These are phyloP conservation scores for Penicillium sp. DNA, from an alignment of 2,329 filamentous ascomycete genomes.

Conservation along the genomic window DNA sequence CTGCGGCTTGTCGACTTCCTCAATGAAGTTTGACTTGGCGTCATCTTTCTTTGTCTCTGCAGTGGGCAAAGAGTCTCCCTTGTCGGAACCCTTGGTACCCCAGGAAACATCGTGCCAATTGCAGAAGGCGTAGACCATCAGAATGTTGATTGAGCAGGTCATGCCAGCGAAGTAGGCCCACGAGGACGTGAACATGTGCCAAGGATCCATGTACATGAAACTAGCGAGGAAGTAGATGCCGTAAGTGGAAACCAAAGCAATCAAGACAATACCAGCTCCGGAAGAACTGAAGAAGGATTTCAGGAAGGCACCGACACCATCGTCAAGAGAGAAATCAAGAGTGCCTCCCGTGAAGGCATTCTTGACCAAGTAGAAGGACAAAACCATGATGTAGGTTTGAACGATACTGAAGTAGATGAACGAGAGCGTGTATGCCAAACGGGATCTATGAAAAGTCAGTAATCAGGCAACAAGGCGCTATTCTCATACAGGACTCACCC, in stretches of 20 bases:
- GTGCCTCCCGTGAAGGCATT: slow-evolving; percentile 67
- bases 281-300: slow-evolving; percentile 76
- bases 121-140: slow-evolving; percentile 98
- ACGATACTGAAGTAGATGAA: slow-evolving; percentile 84
- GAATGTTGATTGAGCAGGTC: slow-evolving; percentile 96
- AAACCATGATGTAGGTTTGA: slow-evolving; percentile 82
- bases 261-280: slow-evolving; percentile 83
- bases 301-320: slow-evolving; percentile 66
- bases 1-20: slow-evolving; percentile 93
- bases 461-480: not conserved
- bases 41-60: slow-evolving; percentile 85
- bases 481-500: slow-evolving; percentile 53
- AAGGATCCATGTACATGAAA: slow-evolving; percentile 96
- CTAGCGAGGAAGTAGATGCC: slow-evolving; percentile 94
- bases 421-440: slow-evolving; percentile 84
- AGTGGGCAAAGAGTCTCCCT: slow-evolving; percentile 84
- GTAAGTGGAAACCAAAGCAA: slow-evolving; percentile 88
- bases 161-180: slow-evolving; percentile 86
- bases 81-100: slow-evolving; percentile 98
- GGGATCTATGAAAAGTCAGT: slow-evolving; percentile 45
- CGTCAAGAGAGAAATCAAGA: slow-evolving; percentile 64
- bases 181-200: slow-evolving; percentile 99
- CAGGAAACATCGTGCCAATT: slow-evolving; percentile 99
- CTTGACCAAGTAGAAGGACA: slow-evolving; percentile 83
- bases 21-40: slow-evolving; percentile 81